Conservation (phyloP, 495 filamentous ascomycete genomes). For the Aspergillus affinis region DNA sequence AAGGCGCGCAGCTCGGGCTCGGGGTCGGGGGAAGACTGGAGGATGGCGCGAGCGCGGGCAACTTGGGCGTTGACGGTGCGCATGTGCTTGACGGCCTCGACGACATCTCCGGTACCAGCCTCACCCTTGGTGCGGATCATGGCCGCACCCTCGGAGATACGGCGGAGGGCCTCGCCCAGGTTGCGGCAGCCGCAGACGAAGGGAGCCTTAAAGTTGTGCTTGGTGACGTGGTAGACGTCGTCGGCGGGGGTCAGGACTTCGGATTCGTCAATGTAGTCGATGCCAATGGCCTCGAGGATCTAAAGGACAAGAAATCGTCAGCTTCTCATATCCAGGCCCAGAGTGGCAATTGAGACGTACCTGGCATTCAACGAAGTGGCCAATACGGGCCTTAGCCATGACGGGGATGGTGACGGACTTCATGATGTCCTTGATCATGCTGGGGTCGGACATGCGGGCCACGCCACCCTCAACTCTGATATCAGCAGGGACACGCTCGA, state of each 20-base stretch:
- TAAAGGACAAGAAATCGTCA: conserved; percentile 29
- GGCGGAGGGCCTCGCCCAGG: conserved; percentile 87
- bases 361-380: conserved; percentile 97
- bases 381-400: conserved; percentile 98
- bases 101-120: conserved; percentile 95
- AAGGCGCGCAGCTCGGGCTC: conserved; percentile 74
- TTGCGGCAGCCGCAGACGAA: conserved; percentile 98
- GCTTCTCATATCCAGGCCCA: conserved; percentile 3
- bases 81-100: conserved; percentile 96
- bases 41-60: conserved; percentile 63
- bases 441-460: conserved; percentile 93
- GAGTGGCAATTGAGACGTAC: conserved; percentile 35
- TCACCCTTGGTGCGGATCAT: conserved; percentile 99
- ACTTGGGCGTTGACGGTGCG: conserved; percentile 86
- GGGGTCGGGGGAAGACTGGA: conserved; percentile 56
- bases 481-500: conserved; percentile 96
- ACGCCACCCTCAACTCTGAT: conserved; percentile 92
- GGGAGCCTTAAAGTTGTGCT: conserved; percentile 76
- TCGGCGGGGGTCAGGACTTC: conserved; percentile 97
- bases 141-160: conserved; percentile 91
- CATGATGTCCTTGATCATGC: conserved; percentile 97
- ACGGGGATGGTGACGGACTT: conserved; percentile 95
- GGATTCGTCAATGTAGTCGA: conserved; percentile 97
- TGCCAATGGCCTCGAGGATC: conserved; percentile 91
- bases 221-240: conserved; percentile 86